Evolutionary conservation across 495 filamentous ascomycete genomes (phyloP).

Genomic region (Platismatia glauca): DNA sequence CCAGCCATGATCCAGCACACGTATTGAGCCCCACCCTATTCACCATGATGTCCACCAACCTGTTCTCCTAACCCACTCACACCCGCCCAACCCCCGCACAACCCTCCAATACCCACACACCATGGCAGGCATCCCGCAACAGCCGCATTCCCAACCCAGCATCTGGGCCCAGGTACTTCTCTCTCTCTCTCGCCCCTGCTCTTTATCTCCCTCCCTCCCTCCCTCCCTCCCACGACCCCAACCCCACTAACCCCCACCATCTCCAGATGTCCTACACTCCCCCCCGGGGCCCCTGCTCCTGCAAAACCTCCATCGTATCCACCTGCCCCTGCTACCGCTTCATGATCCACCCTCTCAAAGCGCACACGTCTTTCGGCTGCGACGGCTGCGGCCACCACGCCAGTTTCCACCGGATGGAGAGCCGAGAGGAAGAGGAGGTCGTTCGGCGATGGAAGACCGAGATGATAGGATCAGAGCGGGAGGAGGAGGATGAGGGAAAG

Average conservation of each 20-base stretch:
- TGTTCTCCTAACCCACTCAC: neutral
- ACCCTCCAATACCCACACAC: neutral
- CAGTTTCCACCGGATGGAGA: constrained; percentile 45
- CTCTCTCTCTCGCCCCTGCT: too few species aligned
- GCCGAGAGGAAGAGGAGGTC: constrained; percentile 39
- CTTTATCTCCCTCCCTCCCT: neutral
- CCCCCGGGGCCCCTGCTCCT: constrained; percentile 37
- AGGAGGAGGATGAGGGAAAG: constrained; percentile 22
- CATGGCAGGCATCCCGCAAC: neutral
- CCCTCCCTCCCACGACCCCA: neutral
- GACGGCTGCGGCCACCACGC: constrained; percentile 50
- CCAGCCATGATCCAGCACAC: neutral
- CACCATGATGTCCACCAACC: too few species aligned
- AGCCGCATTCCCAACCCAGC: neutral
- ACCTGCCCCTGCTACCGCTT: constrained; percentile 46
- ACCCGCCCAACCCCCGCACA: neutral
- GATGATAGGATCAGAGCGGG: too few species aligned
- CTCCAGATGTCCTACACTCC: constrained; percentile 23
- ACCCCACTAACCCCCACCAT: neutral
- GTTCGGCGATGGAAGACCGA: constrained; percentile 32
- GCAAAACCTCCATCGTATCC: constrained; percentile 35
- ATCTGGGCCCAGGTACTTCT: neutral
- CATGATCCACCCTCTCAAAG: constrained; percentile 51
- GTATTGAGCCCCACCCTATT: too few species aligned
- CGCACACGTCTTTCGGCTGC: constrained; percentile 42